These are phyloP conservation scores for Trifolium fragiferum DNA, from an alignment of 306 rosid genomes.

Conservation along the genomic window DNA sequence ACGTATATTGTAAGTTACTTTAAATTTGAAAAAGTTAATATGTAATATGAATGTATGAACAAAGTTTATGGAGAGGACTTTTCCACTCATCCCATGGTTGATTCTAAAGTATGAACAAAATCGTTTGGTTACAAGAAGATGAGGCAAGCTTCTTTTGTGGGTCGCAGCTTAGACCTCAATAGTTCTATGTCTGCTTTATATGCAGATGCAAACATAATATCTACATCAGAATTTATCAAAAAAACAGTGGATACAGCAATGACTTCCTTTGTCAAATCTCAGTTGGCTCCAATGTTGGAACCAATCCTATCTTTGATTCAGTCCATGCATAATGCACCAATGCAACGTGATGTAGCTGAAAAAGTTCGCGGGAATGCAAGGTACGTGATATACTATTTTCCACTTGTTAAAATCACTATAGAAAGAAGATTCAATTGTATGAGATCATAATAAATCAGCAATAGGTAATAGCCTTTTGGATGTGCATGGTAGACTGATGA, in stretches of 20 bases:
- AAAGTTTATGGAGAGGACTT: not conserved
- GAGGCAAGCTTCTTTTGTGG: no score
- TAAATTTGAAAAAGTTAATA: no score
- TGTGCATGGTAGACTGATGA: no score
- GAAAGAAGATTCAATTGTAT: no score
- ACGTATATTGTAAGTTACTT: not conserved
- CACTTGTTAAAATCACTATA: not conserved
- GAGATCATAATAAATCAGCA: no score
- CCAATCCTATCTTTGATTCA: not conserved
- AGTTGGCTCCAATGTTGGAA: not conserved
- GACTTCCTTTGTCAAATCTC: not conserved
- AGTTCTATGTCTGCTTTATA: not conserved
- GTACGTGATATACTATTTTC: not conserved
- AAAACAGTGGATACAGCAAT: not conserved
- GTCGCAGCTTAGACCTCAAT: no score
- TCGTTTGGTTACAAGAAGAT: no score
- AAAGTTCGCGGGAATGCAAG: no score
- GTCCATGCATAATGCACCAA: not conserved
- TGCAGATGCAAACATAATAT: not conserved
- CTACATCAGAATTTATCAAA: not conserved
- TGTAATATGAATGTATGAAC: not conserved
- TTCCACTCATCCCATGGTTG: not conserved
- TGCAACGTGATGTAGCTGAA: no score
- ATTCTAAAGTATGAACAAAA: not conserved
- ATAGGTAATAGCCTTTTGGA: no score